phyloP scores from a whole-genome alignment of 2,329 filamentous ascomycete species.

The Cordyceps sp. region DNA sequence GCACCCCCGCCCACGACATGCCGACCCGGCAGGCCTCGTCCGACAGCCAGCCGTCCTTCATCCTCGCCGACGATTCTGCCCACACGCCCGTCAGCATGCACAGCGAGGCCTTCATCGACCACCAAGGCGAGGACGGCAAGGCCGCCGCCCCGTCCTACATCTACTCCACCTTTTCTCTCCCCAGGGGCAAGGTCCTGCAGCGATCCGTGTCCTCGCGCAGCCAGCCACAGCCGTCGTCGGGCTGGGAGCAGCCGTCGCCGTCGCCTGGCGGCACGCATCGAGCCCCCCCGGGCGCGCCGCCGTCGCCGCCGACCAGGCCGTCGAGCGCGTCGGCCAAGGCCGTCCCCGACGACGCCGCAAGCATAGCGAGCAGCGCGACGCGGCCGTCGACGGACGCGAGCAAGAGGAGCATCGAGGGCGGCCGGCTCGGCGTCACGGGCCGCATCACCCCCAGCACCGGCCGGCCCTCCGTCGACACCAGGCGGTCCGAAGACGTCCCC shows the following conservation, averaged over 20 bases:
- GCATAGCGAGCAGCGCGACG: conserved; percentile 13
- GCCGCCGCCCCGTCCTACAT: conserved; percentile 57
- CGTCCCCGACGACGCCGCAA: conserved; percentile 19
- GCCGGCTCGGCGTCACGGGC: conserved; percentile 17
- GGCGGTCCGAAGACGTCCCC: conserved; percentile 29
- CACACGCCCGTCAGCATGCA: conserved; percentile 59
- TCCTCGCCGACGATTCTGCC: conserved; percentile 45
- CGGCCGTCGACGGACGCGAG: conserved; percentile 32
- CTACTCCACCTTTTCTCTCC: conserved; percentile 71
- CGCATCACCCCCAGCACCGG: conserved; percentile 27
- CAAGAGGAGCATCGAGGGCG: conserved; percentile 31
- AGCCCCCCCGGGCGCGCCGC: conserved; percentile 30
- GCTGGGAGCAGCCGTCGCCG: conserved; percentile 40
- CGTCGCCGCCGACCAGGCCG: conserved; percentile 43
- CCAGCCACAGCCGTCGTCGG: conserved; percentile 34
- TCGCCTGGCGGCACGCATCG: conserved; percentile 25
- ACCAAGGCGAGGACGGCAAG: conserved; percentile 25
- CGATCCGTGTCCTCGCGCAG: conserved; percentile 45
- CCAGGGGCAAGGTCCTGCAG: conserved; percentile 65
- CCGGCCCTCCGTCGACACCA: conserved; percentile 26
- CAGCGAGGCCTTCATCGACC: conserved; percentile 49
- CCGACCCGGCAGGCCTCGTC: conserved; percentile 47
- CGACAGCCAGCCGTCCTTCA: conserved; percentile 49
- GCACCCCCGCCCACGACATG: conserved; percentile 39
- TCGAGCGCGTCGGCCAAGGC: conserved; percentile 34